These are phyloP conservation scores for Tetrahymena malaccensis DNA, from an alignment of 73 alveolate genomes.

Conservation along the genomic window DNA sequence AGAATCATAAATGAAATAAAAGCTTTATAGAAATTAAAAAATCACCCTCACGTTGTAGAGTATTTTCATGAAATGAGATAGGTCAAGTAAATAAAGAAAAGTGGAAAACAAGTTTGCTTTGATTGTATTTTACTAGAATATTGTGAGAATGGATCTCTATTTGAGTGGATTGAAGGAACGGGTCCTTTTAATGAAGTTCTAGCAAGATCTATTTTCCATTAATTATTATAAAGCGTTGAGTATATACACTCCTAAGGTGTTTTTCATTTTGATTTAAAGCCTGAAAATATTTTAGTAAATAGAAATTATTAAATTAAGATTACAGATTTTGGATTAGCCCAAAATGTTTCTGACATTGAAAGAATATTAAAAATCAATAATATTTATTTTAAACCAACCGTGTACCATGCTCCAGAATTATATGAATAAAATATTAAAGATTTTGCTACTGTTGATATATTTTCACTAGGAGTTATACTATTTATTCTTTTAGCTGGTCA, in stretches of 20 bases:
- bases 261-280: not conserved
- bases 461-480: not conserved
- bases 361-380: not conserved
- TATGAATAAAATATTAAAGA: not conserved
- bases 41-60: not conserved
- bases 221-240: not conserved
- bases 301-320: not conserved
- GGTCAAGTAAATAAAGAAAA: not conserved
- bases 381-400: not conserved
- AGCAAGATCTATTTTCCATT: not conserved
- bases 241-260: not conserved
- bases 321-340: not conserved
- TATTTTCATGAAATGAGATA: not conserved
- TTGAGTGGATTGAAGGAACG: not conserved
- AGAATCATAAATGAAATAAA: not conserved
- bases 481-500: not conserved
- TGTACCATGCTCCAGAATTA: not conserved
- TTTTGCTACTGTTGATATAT: not conserved
- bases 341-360: not conserved
- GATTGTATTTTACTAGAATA: not conserved
- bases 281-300: not conserved
- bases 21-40: not conserved
- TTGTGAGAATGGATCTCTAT: not conserved
- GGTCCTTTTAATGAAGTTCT: not conserved
- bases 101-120: not conserved